Percentiles rank a stretch among this genome's conserved stretches.
These are phyloP conservation scores for Eimeria tenella DNA, from an alignment of 169 alveolate genomes.

Conservation along the genomic window DNA sequence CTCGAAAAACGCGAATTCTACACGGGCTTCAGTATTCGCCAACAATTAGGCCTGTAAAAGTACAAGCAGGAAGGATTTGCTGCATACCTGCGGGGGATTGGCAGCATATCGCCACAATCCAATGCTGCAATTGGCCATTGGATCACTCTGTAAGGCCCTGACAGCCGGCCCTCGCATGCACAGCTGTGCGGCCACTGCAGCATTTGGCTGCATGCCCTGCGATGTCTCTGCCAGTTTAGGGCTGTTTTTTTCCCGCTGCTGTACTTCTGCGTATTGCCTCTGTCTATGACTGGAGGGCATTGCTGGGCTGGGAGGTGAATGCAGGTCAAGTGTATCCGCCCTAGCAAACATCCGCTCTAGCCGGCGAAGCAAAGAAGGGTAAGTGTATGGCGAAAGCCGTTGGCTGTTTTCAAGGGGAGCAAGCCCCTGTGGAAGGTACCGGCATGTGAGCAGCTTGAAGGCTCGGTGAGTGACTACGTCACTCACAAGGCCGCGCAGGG, in stretches of 20 bases:
- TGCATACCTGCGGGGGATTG: constrained; percentile 30
- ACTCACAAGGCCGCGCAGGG: constrained; percentile 41
- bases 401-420: neutral
- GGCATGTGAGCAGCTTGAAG: constrained; percentile 61
- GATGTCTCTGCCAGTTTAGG: neutral
- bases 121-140: constrained; percentile 20
- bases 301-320: constrained; percentile 47
- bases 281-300: neutral
- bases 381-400: constrained; percentile 24
- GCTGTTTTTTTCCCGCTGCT: constrained; percentile 16
- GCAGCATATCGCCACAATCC: constrained; percentile 46
- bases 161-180: constrained; percentile 63
- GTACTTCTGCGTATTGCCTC: constrained; percentile 16
- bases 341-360: constrained; percentile 64
- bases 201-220: constrained; percentile 38
- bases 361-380: constrained; percentile 38
- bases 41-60: no score
- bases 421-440: constrained; percentile 61
- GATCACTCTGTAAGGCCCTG: neutral
- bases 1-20: no score
- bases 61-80: no score
- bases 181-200: constrained; percentile 58
- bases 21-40: no score
- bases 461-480: constrained; percentile 63
- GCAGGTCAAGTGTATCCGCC: constrained; percentile 53